Evolutionary conservation across 352 stramenopile genomes (phyloP), one percentile per base, ranked within the genome.

Genomic region (Halophytophthora polymorphica): DNA sequence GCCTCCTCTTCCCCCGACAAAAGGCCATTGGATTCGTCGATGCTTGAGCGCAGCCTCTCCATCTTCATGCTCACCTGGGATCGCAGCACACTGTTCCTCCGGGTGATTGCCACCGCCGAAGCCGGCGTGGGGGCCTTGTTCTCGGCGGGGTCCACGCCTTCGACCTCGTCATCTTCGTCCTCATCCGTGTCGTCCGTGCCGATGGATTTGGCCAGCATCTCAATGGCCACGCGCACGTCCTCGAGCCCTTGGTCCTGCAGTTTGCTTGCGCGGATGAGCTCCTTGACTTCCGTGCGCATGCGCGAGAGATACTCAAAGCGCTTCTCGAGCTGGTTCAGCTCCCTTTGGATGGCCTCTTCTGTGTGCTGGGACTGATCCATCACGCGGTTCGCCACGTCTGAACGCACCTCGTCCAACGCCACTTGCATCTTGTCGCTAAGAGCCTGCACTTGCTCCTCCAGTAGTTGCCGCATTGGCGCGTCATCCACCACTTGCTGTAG

Each of bases 201-300:
- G 3, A 87, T 70, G 6, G 70, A 82, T 54, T 88, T 88, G 3
- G 69, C 68, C 39, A 90, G 57, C 45, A 88, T 62, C 29, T 80
- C 71, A 21, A 90, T 58, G 1, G 67, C 69, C 42, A 77, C 70
- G 6, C 65, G 65, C 54, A 90, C 72, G 33, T 84, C 79, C 37
- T 83, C 75, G 14, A 88, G 56, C 8, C 57, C 74, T 38, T 90
- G 60, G 13, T 88, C 77, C 33, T 87, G 74, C 47, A 69, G 76
- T 14, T 90, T 77, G 10, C 77, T 67, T 54, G 64, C 64, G 17
- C 70, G 71, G 37, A 40, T 58, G 6, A 88, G 22, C 11, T 90
- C 77, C 45, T 88, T 90, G 48, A 88, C 77, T 55, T 88, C 76
- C 74, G 77, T 85, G 43, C 87, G 87, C 47, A 87, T 61, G 28